Base-by-base conservation (phyloP, 441 rosid genomes). In the Syzygium syzygioides region DNA sequence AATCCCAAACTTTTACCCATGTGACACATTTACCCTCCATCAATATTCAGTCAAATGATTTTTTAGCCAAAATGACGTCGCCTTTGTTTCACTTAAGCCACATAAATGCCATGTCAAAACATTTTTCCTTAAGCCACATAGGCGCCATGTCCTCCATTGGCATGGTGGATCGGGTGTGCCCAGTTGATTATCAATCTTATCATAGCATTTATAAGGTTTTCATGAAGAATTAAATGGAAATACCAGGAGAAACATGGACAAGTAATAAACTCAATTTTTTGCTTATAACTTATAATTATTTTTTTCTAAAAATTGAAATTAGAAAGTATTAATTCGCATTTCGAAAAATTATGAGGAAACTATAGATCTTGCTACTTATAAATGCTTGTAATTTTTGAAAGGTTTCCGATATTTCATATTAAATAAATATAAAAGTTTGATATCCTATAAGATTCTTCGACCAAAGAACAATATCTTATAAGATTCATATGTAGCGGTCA, bases 171-270 rank as follows among this genome's bases (percentile, higher is more conserved):
- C 9, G 41, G 83, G 18, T 5, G 0, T 76, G n/a, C 18, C 18
- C n/a, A 76, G 9, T 68, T 68, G 26, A 34, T 68, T 3, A 68
- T 71, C 2, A 3, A 37, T 71, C 80, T 34, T 37, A 37, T 71
- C 50, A 9, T 1, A 34, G 15, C 80, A 71, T 71, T 19, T 20
- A 37, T 71, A 11, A 28, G 80, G 26, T 11, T 71, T 68, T 71
- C 23, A 20, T 11, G 15, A 20, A 71, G 45, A 37, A 71, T 19
- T 20, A 20, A 68, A 37, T 34, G 28, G 25, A 71, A 25, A 37
- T 20, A 34, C 3, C 0, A 0, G 50, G 25, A 71, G 15, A 71
- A 71, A 71, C 15, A 19, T 19, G 28, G 41, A 32, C 80, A 71
- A 0, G 0, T 3, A 1, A 66, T 34, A 32, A 20, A 9, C 79